Conservation (phyloP, 257 asterid genomes). For the Solanum tacnaense region DNA sequence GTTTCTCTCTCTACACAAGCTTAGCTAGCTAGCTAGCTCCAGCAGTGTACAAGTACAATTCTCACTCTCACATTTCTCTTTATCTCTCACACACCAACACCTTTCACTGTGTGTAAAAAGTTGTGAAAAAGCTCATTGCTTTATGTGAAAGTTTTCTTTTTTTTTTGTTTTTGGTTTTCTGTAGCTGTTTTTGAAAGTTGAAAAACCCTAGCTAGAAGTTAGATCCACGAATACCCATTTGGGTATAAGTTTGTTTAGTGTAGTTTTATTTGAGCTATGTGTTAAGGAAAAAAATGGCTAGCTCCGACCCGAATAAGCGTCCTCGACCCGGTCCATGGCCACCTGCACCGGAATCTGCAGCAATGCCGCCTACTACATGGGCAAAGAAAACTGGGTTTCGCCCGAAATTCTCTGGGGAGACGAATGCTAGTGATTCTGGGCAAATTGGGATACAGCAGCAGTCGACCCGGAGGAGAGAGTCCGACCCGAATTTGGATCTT, state of each 20-base stretch:
- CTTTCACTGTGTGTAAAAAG: neutral
- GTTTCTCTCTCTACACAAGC: neutral
- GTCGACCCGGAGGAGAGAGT: constrained; percentile 17
- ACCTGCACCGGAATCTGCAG: constrained; percentile 56
- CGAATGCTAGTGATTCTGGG: constrained; percentile 72
- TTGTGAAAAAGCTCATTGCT: neutral
- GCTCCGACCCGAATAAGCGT: constrained; percentile 59
- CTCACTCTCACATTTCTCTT: neutral
- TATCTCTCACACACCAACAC: constrained; percentile 2
- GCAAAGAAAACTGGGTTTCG: constrained; percentile 92
- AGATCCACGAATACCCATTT: constrained; percentile 24
- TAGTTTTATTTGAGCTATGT: constrained; percentile 8
- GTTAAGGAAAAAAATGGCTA: constrained; percentile 46
- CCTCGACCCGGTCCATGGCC: constrained; percentile 77
- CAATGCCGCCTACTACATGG: constrained; percentile 93
- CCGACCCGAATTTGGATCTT: constrained; percentile 42
- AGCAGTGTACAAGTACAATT: neutral
- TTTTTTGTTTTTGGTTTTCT: neutral
- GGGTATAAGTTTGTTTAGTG: neutral
- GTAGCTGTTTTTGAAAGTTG: neutral
- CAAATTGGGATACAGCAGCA: constrained; percentile 37
- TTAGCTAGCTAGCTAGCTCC: neutral
- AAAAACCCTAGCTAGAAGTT: constrained; percentile 30
- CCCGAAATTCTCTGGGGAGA: constrained; percentile 91
- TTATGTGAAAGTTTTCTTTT: neutral